Evolutionary conservation across 805 yeast species (phyloP).

Genomic region (Kuraishia cidri): DNA sequence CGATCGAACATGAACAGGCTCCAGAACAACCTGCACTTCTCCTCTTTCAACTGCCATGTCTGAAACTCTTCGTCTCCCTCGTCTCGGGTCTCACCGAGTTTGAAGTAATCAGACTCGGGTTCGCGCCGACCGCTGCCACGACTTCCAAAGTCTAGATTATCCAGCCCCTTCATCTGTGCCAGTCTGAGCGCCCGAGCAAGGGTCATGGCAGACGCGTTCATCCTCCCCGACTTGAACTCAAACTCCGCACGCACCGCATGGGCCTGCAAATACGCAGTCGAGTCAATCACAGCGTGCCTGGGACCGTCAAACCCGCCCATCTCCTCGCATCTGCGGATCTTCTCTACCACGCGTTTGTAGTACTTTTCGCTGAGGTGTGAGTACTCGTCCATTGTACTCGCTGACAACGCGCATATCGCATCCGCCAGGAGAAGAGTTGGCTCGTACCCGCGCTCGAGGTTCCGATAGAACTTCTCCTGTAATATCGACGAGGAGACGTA

Average conservation of each 20-base stretch:
- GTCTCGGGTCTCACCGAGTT: neutral
- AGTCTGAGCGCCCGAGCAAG: neutral
- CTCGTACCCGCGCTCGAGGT: neutral
- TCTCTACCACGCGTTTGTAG: neutral
- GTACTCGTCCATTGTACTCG: neutral
- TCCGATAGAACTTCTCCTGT: neutral
- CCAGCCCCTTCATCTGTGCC: neutral
- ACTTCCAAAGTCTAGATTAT: neutral
- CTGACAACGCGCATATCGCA: neutral
- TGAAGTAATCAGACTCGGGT: no score
- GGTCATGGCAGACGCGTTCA: neutral
- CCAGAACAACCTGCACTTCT: conserved; percentile 21
- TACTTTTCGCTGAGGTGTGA: neutral
- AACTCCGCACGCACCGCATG: neutral
- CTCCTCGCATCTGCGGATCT: no score
- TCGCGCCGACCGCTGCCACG: neutral
- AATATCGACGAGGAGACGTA: neutral
- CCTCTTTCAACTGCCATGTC: conserved; percentile 11
- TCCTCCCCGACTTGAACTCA: neutral
- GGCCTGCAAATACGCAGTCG: conserved; percentile 1
- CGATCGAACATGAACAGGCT: conserved; percentile 18
- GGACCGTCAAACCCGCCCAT: no score
- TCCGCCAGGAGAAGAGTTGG: neutral
- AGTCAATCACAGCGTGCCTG: no score
- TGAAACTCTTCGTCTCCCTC: no score